Conservation (phyloP, 2,329 filamentous ascomycete genomes). For the Xylariaceae sp. region DNA sequence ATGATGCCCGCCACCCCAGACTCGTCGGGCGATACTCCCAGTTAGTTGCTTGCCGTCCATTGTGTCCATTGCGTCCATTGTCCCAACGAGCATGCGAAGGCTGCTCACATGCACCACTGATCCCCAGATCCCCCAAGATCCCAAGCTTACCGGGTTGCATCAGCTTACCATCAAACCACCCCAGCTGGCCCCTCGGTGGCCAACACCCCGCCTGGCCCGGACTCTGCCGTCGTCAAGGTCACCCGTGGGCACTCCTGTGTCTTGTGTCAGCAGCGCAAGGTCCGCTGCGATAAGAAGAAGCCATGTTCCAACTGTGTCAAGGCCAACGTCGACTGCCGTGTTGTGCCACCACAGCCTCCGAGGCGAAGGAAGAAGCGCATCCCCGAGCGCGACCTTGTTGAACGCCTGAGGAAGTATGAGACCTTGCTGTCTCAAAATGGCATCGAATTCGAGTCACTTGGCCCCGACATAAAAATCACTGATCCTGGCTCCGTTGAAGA, state of each 20-base stretch:
- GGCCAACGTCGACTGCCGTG: conserved; percentile 59
- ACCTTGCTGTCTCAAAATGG: conserved; percentile 61
- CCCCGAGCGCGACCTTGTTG: conserved; percentile 67
- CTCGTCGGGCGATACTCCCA: conserved; percentile 16
- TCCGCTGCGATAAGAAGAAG: conserved; percentile 70
- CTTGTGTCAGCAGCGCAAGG: conserved; percentile 72
- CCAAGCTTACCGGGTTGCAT: too few species aligned
- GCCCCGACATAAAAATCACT: conserved; percentile 45
- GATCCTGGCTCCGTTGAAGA: conserved; percentile 45
- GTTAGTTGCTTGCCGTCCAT: too few species aligned
- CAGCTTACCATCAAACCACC: conserved; percentile 25
- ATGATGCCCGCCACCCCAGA: conserved; percentile 33
- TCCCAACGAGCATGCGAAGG: conserved; percentile 17
- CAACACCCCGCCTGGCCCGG: conserved; percentile 33
- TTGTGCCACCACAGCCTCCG: conserved; percentile 55
- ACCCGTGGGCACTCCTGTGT: conserved; percentile 64
- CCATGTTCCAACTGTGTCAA: conserved; percentile 70
- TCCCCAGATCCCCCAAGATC: too few species aligned
- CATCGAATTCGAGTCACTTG: conserved; percentile 66
- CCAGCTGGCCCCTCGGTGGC: conserved; percentile 28
- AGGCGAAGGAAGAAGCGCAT: conserved; percentile 61
- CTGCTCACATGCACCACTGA: conserved; percentile 12
- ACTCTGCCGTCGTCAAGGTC: conserved; percentile 50
- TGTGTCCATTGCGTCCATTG: too few species aligned
- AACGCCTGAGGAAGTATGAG: conserved; percentile 69